Base-by-base conservation (phyloP, 345 rosid species). In the Murraya paniculata region DNA sequence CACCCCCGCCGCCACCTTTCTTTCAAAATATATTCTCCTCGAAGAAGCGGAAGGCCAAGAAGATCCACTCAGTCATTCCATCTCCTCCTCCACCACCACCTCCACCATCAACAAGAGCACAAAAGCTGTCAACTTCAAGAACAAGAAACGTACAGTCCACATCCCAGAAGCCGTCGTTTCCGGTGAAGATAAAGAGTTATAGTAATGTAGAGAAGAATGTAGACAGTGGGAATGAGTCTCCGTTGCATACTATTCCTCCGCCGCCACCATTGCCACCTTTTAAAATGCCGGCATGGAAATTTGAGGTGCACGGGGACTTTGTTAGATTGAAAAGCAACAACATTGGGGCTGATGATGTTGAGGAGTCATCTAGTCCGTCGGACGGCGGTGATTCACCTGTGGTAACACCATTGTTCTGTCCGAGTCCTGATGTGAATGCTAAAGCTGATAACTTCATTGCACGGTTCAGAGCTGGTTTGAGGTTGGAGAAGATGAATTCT, bases 211-310 rank as follows among this genome's bases (percentile, higher is more conserved):
- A 64, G 56, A 88, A 81, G 27, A 84, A 86, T 41, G 19, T 55
- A 4, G 74, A 80, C 68, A 78, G 76, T 6, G 93, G 95, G 22
- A 87, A 79, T 33, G 85, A 80, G 6, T 93, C 98, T 0, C 98
- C 97, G 0, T 33, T 85, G 19, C 72, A 79, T 59, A 82, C 91
- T 16, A 87, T 89, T 25, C 97, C 98, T 0, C 90, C 90, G 1
- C 97, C 97, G 1, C 98, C 98, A 0, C 97, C 97, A 4, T 92
- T 88, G 25, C 98, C 97, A 4, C 97, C 98, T 1, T 95, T 95
- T 81, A 87, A 84, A 67, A 84, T 91, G 82, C 87, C 79, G 21
- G 83, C 88, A 1, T 93, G 88, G 97, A 90, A 81, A 65, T 95
- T 87, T 74, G 82, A 75, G 60, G 82, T 82, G 28, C 89, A 84